phyloP scores from a whole-genome alignment of 768 basidiomycete genomes.

The Collybia nuda region DNA sequence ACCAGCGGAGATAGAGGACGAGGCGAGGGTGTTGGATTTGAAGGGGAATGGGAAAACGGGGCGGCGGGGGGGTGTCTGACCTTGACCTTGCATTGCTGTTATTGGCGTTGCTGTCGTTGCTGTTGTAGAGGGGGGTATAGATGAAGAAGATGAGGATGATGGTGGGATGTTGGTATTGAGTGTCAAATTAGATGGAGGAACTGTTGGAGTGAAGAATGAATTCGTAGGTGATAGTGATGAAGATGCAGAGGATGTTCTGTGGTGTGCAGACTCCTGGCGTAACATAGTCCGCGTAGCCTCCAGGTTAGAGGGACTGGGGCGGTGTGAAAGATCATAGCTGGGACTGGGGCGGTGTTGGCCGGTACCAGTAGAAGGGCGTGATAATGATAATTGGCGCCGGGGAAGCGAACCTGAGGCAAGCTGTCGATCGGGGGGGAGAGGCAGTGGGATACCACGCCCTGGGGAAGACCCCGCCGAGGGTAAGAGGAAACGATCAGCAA shows the following conservation, averaged over 20 bases:
- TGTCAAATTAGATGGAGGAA: not conserved
- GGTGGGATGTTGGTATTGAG: not conserved
- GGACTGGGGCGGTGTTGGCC: too few relatives aligned
- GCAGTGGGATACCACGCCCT: constrained; percentile 8
- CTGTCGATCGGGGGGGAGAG: constrained; percentile 9
- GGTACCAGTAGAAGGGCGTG: too few relatives aligned
- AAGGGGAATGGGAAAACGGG: constrained; percentile 22
- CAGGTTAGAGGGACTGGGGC: constrained; percentile 7
- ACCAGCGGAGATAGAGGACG: constrained; percentile 9
- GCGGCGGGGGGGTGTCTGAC: constrained; percentile 4
- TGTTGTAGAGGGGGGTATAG: not conserved
- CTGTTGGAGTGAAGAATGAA: constrained; percentile 14
- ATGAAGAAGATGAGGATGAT: not conserved
- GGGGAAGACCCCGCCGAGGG: constrained; percentile 19
- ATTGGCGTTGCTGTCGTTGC: not conserved
- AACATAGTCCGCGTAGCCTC: constrained; percentile 11
- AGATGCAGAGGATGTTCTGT: constrained; percentile 7
- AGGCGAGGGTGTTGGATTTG: constrained; percentile 27
- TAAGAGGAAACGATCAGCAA: constrained; percentile 37
- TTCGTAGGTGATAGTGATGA: constrained; percentile 15
- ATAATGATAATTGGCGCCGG: too few relatives aligned
- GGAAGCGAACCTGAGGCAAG: constrained; percentile 1
- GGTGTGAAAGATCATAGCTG: not conserved
- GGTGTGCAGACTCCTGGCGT: constrained; percentile 8
- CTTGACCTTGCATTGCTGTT: not conserved